Evolutionary conservation across 768 basidiomycete species (phyloP).

Genomic region (Antrodiella citrinella): DNA sequence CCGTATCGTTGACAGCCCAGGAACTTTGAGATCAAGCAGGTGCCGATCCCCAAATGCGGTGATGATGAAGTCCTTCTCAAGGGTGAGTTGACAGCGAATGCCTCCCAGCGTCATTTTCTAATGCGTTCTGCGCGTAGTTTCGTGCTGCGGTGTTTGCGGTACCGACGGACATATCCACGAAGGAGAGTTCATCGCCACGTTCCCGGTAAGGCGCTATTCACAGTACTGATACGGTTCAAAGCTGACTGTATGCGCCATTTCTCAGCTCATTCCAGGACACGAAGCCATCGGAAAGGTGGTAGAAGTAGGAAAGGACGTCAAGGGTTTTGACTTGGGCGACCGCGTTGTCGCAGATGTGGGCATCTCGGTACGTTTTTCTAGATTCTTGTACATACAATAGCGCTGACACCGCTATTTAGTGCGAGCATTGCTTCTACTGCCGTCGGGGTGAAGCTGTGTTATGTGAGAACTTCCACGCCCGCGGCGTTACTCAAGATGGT

Average conservation of each 20-base stretch:
- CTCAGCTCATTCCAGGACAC: slow-evolving; percentile 64
- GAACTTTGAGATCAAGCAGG: slow-evolving; percentile 58
- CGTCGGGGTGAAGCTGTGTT: slow-evolving; percentile 71
- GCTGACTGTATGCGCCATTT: background rate
- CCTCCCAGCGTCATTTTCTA: background rate
- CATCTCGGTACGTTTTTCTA: slow-evolving; percentile 44
- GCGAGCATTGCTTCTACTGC: slow-evolving; percentile 83
- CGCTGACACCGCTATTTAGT: slow-evolving; percentile 33
- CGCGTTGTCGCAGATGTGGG: slow-evolving; percentile 81
- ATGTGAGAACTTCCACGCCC: slow-evolving; percentile 78
- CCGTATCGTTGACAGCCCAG: slow-evolving; percentile 38
- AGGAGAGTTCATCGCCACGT: slow-evolving; percentile 64
- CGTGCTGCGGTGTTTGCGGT: slow-evolving; percentile 44
- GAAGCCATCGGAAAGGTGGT: slow-evolving; percentile 69
- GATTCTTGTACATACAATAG: background rate
- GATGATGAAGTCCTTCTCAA: slow-evolving; percentile 74
- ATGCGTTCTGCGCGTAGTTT: slow-evolving; percentile 8
- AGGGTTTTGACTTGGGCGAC: slow-evolving; percentile 70
- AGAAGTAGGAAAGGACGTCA: slow-evolving; percentile 74
- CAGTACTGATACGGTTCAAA: background rate
- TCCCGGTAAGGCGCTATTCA: slow-evolving; percentile 43
- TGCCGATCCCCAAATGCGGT: slow-evolving; percentile 57
- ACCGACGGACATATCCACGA: slow-evolving; percentile 57
- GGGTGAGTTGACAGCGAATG: slow-evolving; percentile 29
- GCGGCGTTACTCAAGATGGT: slow-evolving; percentile 75